Base-by-base conservation (phyloP, 306 rosid species). In the Rubus parviflorus region DNA sequence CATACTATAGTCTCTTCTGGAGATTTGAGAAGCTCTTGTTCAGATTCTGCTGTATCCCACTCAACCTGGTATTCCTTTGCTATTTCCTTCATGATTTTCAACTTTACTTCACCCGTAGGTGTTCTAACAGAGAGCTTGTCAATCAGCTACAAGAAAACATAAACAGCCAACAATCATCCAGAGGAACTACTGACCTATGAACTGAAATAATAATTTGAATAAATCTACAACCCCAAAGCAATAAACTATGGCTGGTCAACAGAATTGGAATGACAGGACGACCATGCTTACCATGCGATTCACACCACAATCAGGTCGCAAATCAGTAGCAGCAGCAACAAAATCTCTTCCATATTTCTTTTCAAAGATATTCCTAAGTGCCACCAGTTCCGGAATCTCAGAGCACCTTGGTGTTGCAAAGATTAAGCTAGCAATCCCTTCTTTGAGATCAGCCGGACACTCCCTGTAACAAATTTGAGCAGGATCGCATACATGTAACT, bases 101-200 rank as follows among this genome's bases (percentile, higher is more conserved):
- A 78, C 81, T 96, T 96, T 19, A 86, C 87, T 85, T 89, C 90
- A 70, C 92, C 90, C 0, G 78, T 38, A n/a, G 92, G 92, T 41
- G 94, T 89, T 89, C 96, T 91, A 52, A 96, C 97, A 0, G 99
- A 96, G 80, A 96, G 99, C 85, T 96, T 96, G 85, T 96, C 99
- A 20, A 96, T 93, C 73, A 96, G 88, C 99, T 96, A 75, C 20
- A 76, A 62, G 30, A 68, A 73, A 73, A 43, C 52, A 77, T 54
- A 75, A 58, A 37, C 57, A 68, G 49, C 35, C 14, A 78, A 19
- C 48, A n/a, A 17, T 54, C 54, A 56, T 14, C 58, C 53, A 38
- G 13, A 75, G 47, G 48, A 74, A 43, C 10, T 16, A 51, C 10
- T 43, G 66, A 20, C 68, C 68, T 7, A 72, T 22, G 46, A 74